A percentile compares a stretch with the other conserved stretches of the same genome.
phyloP scores from a whole-genome alignment of 371 early-diverging fungal species.

The Mucor ambiguus region DNA sequence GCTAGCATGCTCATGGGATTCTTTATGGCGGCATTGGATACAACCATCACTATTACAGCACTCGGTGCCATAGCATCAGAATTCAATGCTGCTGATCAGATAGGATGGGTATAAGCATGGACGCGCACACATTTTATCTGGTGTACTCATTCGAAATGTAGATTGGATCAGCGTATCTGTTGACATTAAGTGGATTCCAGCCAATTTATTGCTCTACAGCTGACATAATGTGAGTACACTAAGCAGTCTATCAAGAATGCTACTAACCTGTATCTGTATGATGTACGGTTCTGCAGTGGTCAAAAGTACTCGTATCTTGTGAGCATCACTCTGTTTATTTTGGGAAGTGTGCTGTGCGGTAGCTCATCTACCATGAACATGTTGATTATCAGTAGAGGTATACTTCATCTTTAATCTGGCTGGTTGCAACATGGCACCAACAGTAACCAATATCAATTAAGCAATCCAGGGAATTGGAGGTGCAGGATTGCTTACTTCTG shows the following conservation, averaged over 20 bases:
- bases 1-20: conserved; percentile 50
- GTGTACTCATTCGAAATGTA: neutral
- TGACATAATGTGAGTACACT: conserved; percentile 53
- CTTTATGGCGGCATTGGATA: conserved; percentile 70
- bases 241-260: conserved; percentile 37
- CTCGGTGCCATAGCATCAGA: conserved; percentile 52
- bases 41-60: conserved; percentile 73
- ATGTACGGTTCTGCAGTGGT: neutral
- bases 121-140: neutral
- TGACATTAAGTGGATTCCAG: conserved; percentile 63
- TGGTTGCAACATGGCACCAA: neutral
- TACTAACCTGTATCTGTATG: neutral
- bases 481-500: conserved; percentile 65
- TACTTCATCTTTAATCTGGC: no score
- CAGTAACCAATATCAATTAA: neutral
- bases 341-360: conserved; percentile 64
- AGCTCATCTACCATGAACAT: conserved; percentile 53
- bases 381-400: conserved; percentile 51
- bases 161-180: conserved; percentile 61
- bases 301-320: neutral
- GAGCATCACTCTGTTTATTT: neutral
- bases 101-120: conserved; percentile 54
- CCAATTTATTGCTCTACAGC: conserved; percentile 61
- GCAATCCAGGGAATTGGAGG: conserved; percentile 25
- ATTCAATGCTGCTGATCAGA: conserved; percentile 57